Base-by-base conservation (phyloP, 2,329 filamentous ascomycete species). In the Colletotrichum melonis region DNA sequence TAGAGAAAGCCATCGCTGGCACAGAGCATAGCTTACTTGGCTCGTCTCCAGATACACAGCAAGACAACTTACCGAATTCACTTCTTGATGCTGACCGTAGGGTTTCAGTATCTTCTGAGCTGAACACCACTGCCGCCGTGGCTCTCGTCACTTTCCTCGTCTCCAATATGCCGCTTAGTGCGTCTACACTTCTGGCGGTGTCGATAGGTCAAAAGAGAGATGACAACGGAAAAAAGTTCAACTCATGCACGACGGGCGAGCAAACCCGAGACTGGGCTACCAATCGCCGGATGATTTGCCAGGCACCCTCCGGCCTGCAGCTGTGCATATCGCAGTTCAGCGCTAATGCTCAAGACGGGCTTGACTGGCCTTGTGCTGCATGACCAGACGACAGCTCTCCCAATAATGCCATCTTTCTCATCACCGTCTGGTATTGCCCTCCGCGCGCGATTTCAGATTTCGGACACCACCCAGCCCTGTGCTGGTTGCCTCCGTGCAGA, bases 221-320 rank as follows among this genome's bases (percentile, higher is more conserved):
- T 42, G 59, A 70, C 67, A 60, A 56, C 59, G 32, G 12, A 6
- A 60, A 58, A 49, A 56, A 52, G 8, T 24, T 35, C 70, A 3
- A 12, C 28, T 57, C 32, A 70, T 73, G 70, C 70, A 73, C 55
- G 59, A 62, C 70, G 63, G 70, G 67, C 70, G 67, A 73, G 55
- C 55, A 70, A 70, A 67, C 59, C 70, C 70, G 70, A 73, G 67
- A 26, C n/a, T 42, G 26, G 28, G 67, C 46, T 60, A 49, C 67
- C 67, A 73, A 73, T 65, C 66, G 49, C 60, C 67, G 58, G 55
- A 16, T 35, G 59, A 70, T 70, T 56, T 46, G 55, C 22, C 67
- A 70, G 70, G 60, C 60, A 70, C 70, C 24, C 60, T 70, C 55
- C 67, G 55, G 55, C 70, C 49, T 70, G 70, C 66, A 70, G 59